Evolutionary conservation across 2,329 filamentous ascomycete species (phyloP), one percentile per base, ranked within the genome.

Genomic region (Colletotrichum theobromicola): DNA sequence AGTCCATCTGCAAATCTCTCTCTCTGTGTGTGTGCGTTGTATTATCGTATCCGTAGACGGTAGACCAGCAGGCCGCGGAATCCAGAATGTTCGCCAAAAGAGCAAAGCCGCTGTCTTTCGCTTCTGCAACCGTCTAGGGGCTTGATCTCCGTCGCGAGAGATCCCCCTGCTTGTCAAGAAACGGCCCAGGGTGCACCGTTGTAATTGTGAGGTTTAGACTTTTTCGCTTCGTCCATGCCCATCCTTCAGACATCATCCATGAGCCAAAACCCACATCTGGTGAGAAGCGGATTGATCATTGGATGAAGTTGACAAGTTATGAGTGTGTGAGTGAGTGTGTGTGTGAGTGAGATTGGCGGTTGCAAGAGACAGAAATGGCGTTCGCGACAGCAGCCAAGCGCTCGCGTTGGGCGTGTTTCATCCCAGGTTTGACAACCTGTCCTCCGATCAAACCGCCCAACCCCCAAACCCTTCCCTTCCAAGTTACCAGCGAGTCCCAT

Each of bases 351-450:
- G 32, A 28, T 32, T 65, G 16, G 24, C 30, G 26, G 26, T n/a
- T 7, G n/a, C 12, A 42, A 57, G 21, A 60, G 50, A 42, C 37
- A 50, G 53, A 12, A 67, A 30, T 53, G 30, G 60, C 30, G 67
- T 71, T 74, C 67, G 67, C 71, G n/a, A 66, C 66, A 58, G 34
- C 26, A 35, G 68, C 53, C 26, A 60, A 70, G 70, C 70, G 58
- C 61, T 61, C 24, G 28, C 37, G 34, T 50, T 66, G 60, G 67
- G 61, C 28, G 55, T 62, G 72, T 74, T 74, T 75, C 72, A 75
- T 75, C 68, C 72, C 68, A 75, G 72, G 72, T 75, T 75, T 72
- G 72, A 67, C 72, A 72, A 58, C 57, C 63, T 67, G 62, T 62
- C 55, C 68, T 75, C 62, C 57, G 62, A 74, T 67, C 72, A 72